Evolutionary conservation across 2,329 filamentous ascomycete genomes (phyloP).

Genomic region (Bipolaris bicolor): DNA sequence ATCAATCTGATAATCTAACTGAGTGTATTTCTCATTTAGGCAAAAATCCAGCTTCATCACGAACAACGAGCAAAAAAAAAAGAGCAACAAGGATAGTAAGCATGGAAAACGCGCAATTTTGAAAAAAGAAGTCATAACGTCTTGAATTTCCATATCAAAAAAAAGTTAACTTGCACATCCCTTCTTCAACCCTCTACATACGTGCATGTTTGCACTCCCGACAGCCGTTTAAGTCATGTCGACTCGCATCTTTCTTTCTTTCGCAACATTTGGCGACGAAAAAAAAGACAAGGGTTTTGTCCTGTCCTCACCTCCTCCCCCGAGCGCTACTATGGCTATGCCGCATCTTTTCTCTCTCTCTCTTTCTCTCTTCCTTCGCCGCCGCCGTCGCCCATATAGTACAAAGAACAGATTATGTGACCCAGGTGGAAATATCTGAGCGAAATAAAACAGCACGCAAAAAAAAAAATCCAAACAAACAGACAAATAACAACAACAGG

Average conservation of each 20-base stretch:
- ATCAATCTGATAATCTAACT: too few species aligned
- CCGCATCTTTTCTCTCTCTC: background rate
- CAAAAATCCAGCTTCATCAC: background rate
- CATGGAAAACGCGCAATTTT: background rate
- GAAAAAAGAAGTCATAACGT: conserved; percentile 38
- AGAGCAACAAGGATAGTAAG: background rate
- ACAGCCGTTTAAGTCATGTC: background rate
- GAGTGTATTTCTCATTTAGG: too few species aligned
- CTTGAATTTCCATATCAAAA: conserved; percentile 36
- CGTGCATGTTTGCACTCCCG: conserved; percentile 3
- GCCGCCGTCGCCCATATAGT: conserved; percentile 28
- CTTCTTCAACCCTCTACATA: conserved; percentile 1
- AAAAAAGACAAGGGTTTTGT: background rate
- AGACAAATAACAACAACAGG: background rate
- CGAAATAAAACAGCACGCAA: background rate
- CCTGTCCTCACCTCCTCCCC: background rate
- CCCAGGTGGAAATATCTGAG: background rate
- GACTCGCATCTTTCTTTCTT: background rate
- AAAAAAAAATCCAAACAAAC: background rate
- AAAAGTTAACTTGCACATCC: conserved; percentile 4
- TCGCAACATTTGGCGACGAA: background rate
- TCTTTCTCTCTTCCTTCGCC: background rate
- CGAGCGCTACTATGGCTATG: background rate
- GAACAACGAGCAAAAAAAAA: background rate
- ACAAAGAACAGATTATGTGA: conserved; percentile 39